A percentile compares a stretch with the other conserved stretches of the same genome.
Evolutionary conservation across 345 rosid genomes (phyloP).

Genomic region (Salix koriyanagi): DNA sequence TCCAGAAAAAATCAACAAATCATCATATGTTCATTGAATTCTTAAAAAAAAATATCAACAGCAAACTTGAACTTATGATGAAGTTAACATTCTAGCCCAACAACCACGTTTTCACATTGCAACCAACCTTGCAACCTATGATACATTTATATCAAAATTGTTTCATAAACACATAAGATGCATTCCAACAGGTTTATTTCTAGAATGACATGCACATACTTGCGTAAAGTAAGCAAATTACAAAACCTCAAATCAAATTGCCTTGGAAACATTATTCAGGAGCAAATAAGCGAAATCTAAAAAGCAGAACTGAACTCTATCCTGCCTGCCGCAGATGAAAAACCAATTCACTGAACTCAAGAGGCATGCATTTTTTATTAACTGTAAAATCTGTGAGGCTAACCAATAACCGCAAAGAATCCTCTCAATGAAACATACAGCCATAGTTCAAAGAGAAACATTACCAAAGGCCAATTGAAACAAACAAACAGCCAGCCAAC

Average conservation of each 20-base stretch:
- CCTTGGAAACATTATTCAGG: conserved; percentile 2
- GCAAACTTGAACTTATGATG: background rate
- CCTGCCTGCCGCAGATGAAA: background rate
- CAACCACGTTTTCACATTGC: background rate
- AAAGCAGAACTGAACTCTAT: background rate
- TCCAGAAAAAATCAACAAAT: background rate
- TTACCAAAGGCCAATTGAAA: conserved; percentile 17
- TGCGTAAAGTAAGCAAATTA: background rate
- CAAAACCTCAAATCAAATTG: background rate
- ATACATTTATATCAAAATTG: background rate
- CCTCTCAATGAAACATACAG: conserved; percentile 14
- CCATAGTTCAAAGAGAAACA: conserved; percentile 21
- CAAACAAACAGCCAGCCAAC: conserved; percentile 9
- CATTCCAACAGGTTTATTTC: background rate
- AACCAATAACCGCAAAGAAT: conserved; percentile 20
- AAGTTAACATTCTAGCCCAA: background rate
- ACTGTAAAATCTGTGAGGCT: conserved; percentile 22
- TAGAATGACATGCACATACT: background rate
- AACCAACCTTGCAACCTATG: background rate
- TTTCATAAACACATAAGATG: background rate
- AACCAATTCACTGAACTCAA: background rate
- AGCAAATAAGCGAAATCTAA: background rate
- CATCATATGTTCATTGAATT: background rate
- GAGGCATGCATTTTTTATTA: conserved; percentile 50
- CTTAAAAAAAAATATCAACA: background rate